These are phyloP conservation scores for Argentina anserina DNA, from an alignment of 306 rosid genomes.

Conservation along the genomic window DNA sequence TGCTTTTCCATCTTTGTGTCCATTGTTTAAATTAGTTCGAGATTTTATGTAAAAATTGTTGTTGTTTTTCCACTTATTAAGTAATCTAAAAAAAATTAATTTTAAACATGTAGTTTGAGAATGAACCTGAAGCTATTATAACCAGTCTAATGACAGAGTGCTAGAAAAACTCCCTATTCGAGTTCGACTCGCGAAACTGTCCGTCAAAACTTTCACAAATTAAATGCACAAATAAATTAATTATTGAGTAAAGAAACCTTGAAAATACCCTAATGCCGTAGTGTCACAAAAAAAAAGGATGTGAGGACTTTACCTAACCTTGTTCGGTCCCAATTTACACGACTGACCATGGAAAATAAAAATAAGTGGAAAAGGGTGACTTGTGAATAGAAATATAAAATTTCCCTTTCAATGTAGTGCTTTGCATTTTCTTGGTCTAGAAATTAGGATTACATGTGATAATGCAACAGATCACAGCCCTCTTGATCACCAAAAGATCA, in stretches of 20 bases:
- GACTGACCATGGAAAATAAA: neutral
- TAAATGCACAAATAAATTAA: fast-evolving
- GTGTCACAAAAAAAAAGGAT: neutral
- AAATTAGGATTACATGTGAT: slow-evolving; percentile 10
- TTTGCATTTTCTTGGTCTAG: slow-evolving; percentile 9
- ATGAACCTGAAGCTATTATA: too few species aligned
- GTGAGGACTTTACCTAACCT: neutral
- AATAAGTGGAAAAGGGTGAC: neutral
- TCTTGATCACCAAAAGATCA: slow-evolving; percentile 21
- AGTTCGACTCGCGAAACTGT: neutral
- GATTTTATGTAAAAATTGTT: too few species aligned
- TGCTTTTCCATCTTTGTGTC: too few species aligned
- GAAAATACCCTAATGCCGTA: too few species aligned
- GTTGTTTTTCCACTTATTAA: too few species aligned
- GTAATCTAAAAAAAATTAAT: too few species aligned
- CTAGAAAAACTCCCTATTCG: neutral
- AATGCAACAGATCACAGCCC: slow-evolving; percentile 23
- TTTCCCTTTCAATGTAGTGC: slow-evolving; percentile 6
- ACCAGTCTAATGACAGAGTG: too few species aligned
- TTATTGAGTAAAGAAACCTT: too few species aligned
- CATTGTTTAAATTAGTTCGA: too few species aligned
- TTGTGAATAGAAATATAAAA: neutral
- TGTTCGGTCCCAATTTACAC: neutral
- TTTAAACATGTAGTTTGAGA: too few species aligned
- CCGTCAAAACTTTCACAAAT: neutral